A percentile compares a stretch with the other conserved stretches of the same genome.
phyloP scores from a whole-genome alignment of 2,329 filamentous ascomycete genomes.

The Botrytis cinerea region DNA sequence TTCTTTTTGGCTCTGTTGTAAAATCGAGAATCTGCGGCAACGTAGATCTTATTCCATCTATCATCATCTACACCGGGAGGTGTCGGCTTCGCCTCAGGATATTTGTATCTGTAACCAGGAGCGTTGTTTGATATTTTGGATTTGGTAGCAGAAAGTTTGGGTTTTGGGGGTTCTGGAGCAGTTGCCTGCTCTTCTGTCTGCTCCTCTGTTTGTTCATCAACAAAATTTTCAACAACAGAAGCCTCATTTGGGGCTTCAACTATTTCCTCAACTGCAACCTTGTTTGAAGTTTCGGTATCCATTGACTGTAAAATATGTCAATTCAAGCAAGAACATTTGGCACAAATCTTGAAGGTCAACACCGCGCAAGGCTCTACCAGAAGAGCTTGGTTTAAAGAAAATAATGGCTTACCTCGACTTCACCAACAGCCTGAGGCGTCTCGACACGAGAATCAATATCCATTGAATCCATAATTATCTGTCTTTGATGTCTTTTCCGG shows the following conservation, averaged over 20 bases:
- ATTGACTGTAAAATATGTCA: conserved; percentile 11
- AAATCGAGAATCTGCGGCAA: conserved; percentile 39
- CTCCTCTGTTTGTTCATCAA: not conserved
- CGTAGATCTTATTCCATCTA: conserved; percentile 41
- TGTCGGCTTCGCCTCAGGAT: conserved; percentile 39
- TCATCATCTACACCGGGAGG: conserved; percentile 38
- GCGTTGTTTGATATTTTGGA: conserved; percentile 29
- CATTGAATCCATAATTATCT: conserved; percentile 20
- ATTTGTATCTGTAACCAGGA: conserved; percentile 40
- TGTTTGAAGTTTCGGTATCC: not conserved
- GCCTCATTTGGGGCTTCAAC: not conserved
- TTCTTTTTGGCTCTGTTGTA: conserved; percentile 39
- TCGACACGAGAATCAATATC: conserved; percentile 3
- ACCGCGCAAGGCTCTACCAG: conserved; percentile 14
- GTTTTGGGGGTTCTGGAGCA: not conserved
- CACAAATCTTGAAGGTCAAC: not conserved
- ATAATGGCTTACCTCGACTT: conserved; percentile 7
- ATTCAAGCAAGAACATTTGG: not conserved
- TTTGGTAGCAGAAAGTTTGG: not conserved
- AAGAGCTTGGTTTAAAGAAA: not conserved
- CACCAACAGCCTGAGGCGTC: not conserved
- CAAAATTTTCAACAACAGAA: not conserved
- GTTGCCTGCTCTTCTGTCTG: not conserved
- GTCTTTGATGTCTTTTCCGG: not conserved
- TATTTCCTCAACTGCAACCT: not conserved